A percentile compares a stretch with the other conserved stretches of the same genome.
These are phyloP conservation scores for Apiospora koreana DNA, from an alignment of 2,329 filamentous ascomycete genomes.

Conservation along the genomic window DNA sequence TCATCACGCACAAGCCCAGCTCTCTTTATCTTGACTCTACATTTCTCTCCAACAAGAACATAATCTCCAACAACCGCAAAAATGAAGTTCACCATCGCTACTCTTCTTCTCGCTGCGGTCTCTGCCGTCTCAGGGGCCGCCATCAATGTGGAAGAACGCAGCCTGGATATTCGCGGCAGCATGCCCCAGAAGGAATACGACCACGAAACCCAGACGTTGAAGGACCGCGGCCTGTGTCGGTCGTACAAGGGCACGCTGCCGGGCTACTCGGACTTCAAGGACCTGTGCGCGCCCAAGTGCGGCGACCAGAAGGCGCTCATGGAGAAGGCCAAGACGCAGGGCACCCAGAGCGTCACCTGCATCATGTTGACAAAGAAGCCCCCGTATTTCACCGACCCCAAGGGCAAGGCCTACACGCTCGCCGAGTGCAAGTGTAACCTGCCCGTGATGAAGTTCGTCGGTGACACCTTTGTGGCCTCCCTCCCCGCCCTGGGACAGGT, in stretches of 20 bases:
- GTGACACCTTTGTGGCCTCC: constrained; percentile 2
- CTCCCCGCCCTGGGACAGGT: constrained; percentile 11
- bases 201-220: neutral
- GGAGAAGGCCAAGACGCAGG: neutral
- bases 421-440: constrained; percentile 12
- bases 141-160: neutral
- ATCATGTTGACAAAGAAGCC: neutral
- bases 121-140: neutral
- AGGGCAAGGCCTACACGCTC: constrained; percentile 1
- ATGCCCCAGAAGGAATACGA: constrained; percentile 1
- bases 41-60: neutral
- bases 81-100: constrained; percentile 7
- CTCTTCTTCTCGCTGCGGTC: constrained; percentile 4
- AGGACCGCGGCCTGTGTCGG: constrained; percentile 10
- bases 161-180: neutral
- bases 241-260: constrained; percentile 1
- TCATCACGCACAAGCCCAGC: neutral
- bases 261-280: neutral
- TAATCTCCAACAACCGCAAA: neutral
- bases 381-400: neutral
- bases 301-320: neutral
- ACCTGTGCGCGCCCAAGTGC: constrained; percentile 12
- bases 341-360: neutral
- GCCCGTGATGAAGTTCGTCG: constrained; percentile 6
- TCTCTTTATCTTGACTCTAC: neutral